phyloP scores from a whole-genome alignment of 495 filamentous ascomycete species.

The Friedmanniomyces endolithicus region DNA sequence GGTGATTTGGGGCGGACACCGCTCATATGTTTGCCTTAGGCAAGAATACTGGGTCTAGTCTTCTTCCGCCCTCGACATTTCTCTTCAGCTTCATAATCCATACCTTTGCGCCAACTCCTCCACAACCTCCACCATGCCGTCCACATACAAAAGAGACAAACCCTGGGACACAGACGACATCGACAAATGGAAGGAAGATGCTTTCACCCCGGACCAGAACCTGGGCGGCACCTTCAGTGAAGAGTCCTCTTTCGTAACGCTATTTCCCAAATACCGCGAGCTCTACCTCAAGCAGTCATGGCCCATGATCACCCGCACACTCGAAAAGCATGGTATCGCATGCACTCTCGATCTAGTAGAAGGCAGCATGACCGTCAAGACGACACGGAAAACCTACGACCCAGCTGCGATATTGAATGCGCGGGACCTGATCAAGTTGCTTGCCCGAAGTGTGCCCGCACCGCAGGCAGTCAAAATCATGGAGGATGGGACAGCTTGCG shows the following conservation, averaged over 20 bases:
- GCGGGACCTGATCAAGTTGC: slow-evolving; percentile 82
- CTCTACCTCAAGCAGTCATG: slow-evolving; percentile 84
- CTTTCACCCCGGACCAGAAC: slow-evolving; percentile 79
- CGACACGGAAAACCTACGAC: slow-evolving; percentile 88
- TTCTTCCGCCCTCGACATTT: not conserved
- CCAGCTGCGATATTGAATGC: slow-evolving; percentile 91
- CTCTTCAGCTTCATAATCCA: not conserved
- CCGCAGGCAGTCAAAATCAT: slow-evolving; percentile 89
- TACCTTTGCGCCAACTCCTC: not conserved
- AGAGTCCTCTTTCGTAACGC: slow-evolving; percentile 79
- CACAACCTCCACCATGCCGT: slow-evolving; percentile 52
- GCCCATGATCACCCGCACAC: slow-evolving; percentile 65
- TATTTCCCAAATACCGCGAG: slow-evolving; percentile 98
- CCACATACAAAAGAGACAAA: slow-evolving; percentile 86
- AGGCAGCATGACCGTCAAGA: slow-evolving; percentile 91
- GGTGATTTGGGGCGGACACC: too few relatives aligned
- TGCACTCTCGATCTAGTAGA: slow-evolving; percentile 90
- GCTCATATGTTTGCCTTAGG: too few relatives aligned
- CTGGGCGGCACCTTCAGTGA: slow-evolving; percentile 73
- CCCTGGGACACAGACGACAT: slow-evolving; percentile 97
- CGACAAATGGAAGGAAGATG: slow-evolving; percentile 90
- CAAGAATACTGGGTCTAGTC: too few relatives aligned
- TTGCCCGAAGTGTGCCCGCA: slow-evolving; percentile 83
- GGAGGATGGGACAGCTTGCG: slow-evolving; percentile 76
- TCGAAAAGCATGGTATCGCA: slow-evolving; percentile 71